Evolutionary conservation across 2,329 filamentous ascomycete genomes (phyloP), one percentile per base, ranked within the genome.

Genomic region (Aspergillus viridinutans): DNA sequence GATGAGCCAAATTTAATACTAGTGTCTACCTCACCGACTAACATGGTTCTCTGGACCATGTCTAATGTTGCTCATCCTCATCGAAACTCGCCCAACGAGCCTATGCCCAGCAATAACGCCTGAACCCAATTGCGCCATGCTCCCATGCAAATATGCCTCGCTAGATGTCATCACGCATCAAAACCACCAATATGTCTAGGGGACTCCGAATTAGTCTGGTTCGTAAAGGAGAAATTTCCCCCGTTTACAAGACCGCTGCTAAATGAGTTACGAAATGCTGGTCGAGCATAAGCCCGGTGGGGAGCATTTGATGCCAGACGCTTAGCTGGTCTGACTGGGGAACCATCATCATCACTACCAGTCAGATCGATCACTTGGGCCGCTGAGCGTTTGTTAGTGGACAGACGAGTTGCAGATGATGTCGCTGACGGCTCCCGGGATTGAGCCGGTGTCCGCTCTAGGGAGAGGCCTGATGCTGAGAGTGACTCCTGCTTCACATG

Each of bases 301-400:
- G 61, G 45, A 20, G 64, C 53, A 58, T 59, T 62, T 32, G 70
- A 54, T 49, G 64, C 67, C 23, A 64, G 70, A 35, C 73, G 67
- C 61, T 77, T 74, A n/a, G 67, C 47, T 50, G 72, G 65, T 29
- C 69, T 67, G 25, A 62, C 58, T n/a, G 78, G 71, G 9, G 74
- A 74, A 42, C 77, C 76, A 54, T 78, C 76, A 54, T 81, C 80
- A 50, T 80, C 80, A 62, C 79, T 83, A 14, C 76, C 73, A 3
- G 81, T 83, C 43, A 84, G 69, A 62, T 84, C 81, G 59, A 83
- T 83, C n/a, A 83, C 74, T 59, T 76, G 72, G 20, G 76, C 69
- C 29, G 75, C 74, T 14, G 78, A 67, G 55, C 81, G 71, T 63
- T 83, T 84, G 48, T 71, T 76, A 47, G 69, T 74, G 32, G 73